phyloP scores from a whole-genome alignment of 257 asterid genomes.

The Plantago major region DNA sequence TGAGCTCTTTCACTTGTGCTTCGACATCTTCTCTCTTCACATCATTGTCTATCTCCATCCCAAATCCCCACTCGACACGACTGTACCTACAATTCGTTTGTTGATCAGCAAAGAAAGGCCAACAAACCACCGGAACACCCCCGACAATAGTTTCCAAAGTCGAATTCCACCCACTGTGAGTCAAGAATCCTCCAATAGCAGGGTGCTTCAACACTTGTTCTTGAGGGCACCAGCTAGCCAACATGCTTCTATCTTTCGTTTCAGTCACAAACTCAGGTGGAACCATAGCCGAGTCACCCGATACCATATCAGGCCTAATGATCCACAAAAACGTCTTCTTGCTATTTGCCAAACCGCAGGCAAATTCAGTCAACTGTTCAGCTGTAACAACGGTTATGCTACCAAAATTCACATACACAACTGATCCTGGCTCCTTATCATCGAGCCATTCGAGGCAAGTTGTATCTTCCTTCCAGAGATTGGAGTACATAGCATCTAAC shows the following conservation, averaged over 20 bases:
- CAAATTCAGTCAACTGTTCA: slow-evolving; percentile 40
- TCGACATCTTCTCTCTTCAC: slow-evolving; percentile 40
- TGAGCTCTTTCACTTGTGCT: slow-evolving; percentile 28
- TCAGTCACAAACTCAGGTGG: slow-evolving; percentile 26
- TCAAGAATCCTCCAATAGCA: slow-evolving; percentile 43
- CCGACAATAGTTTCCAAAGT: slow-evolving; percentile 30
- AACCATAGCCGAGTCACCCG: slow-evolving; percentile 32
- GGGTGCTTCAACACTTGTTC: slow-evolving; percentile 42
- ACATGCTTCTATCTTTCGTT: slow-evolving; percentile 35
- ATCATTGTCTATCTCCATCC: slow-evolving; percentile 34
- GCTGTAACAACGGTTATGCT: slow-evolving; percentile 36
- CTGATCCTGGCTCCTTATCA: slow-evolving; percentile 29
- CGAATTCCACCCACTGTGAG: slow-evolving; percentile 49
- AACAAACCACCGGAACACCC: slow-evolving; percentile 40
- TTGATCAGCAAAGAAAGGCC: slow-evolving; percentile 42
- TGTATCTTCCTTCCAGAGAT: slow-evolving; percentile 39
- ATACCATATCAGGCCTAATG: slow-evolving; percentile 39
- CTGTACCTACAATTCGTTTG: slow-evolving; percentile 36
- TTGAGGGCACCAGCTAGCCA: slow-evolving; percentile 40
- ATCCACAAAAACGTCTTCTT: slow-evolving; percentile 40
- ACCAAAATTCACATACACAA: slow-evolving; percentile 43
- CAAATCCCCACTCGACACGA: slow-evolving; percentile 33
- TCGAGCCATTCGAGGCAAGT: slow-evolving; percentile 38
- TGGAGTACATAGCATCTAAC: slow-evolving; percentile 24
- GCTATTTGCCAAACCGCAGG: slow-evolving; percentile 51